phyloP scores from a whole-genome alignment of 352 stramenopile genomes.

The Globisporangium viniferum region DNA sequence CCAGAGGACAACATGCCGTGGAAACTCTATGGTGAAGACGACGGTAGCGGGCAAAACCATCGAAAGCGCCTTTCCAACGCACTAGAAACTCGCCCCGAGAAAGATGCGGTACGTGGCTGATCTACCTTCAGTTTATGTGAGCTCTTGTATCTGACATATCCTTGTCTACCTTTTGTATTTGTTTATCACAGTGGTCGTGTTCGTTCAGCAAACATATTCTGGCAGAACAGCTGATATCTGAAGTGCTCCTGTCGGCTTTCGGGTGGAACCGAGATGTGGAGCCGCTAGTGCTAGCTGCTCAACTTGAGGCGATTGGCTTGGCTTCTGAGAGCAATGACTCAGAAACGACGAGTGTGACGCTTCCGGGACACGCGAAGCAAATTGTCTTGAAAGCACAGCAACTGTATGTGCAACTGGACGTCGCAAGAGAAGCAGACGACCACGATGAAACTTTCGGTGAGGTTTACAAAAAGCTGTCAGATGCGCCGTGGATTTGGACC shows the following conservation, averaged over 20 bases:
- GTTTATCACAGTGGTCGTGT: slow-evolving; percentile 51
- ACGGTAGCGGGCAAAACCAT: not conserved
- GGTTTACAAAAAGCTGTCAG: slow-evolving; percentile 36
- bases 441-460: slow-evolving; percentile 20
- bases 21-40: slow-evolving; percentile 20
- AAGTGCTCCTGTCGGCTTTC: slow-evolving; percentile 53
- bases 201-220: slow-evolving; percentile 53
- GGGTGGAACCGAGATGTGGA: slow-evolving; percentile 48
- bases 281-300: slow-evolving; percentile 38
- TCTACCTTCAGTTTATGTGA: not conserved
- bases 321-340: slow-evolving; percentile 15
- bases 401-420: slow-evolving; percentile 62
- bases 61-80: slow-evolving; percentile 35
- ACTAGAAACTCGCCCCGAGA: slow-evolving; percentile 37
- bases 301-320: slow-evolving; percentile 47
- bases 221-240: slow-evolving; percentile 46
- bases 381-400: slow-evolving; percentile 43
- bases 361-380: slow-evolving; percentile 9
- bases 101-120: slow-evolving; percentile 46
- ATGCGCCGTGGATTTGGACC: slow-evolving; percentile 70
- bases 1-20: slow-evolving; percentile 59
- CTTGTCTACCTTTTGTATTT: not conserved
- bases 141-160: slow-evolving; percentile 2
- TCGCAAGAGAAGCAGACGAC: slow-evolving; percentile 27
- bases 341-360: not conserved